Evolutionary conservation across 352 stramenopile species (phyloP), one percentile per base, ranked within the genome.

Genomic region (Blastocystis hominis): DNA sequence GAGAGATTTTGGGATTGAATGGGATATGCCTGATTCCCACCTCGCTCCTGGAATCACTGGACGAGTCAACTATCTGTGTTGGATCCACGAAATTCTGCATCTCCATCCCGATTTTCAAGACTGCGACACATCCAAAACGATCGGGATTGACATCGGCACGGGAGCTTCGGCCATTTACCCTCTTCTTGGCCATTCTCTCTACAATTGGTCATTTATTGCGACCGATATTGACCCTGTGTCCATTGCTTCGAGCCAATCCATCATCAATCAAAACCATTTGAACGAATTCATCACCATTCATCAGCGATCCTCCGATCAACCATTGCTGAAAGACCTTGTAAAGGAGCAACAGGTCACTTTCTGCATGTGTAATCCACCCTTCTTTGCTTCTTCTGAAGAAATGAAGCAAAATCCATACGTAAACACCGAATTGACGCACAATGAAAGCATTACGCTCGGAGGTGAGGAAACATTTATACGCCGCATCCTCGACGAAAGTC

Each of bases 321-420:
- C 59, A 4, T 20, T 86, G 13, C 63, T 86, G 24, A 46, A 72
- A 4, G 42, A 38, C 38, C n/a, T 86, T 17, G 47, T n/a, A 9
- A 4, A 10, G 20, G 2, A 63, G 17, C 10, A 40, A 0, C 54
- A 15, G 3, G 17, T 76, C 34, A 34, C 9, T n/a, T 86, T 86
- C 44, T 86, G 34, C 36, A 86, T 86, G 53, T 86, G 76, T 36
- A 86, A 86, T n/a, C 76, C 76, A 59, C 76, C 76, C 30, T 86
- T 86, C 50, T 86, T 75, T n/a, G 40, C 36, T n/a, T 62, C 40
- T 40, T 10, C 20, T 10, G 76, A 86, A 13, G 76, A 86, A n/a
- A 54, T 86, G 15, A 36, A 62, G 34, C 40, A 17, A 17, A 86
- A 86, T 75, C 76, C 76, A 9, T 17, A 44, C n/a, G 50, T 34